Base-by-base conservation (phyloP, 352 stramenopile species). In the Pythium insidiosum region DNA sequence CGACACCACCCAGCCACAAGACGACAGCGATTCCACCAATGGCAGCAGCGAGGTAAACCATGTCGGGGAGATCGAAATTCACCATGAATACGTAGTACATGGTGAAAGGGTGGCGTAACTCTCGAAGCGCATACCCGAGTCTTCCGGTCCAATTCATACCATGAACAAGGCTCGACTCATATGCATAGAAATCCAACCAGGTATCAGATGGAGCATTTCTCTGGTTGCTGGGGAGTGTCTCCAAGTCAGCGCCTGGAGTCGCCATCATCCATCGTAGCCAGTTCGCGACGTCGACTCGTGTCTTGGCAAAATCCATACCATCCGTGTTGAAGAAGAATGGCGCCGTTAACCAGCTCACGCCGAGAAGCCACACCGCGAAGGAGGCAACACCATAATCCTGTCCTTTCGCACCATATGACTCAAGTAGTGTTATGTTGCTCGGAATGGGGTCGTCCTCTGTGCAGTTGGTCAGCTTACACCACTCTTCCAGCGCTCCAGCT, bases 271-370 rank as follows among this genome's bases (percentile, higher is more conserved):
- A 94, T 5, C 56, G 45, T 3, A 92, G 56, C 73, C 76, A 94
- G 56, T 94, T 73, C 4, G 52, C 65, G n/a, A 90, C 68, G 61
- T 94, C 83, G 12, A 86, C 80, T 28, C 66, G 70, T 2, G 77
- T 93, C 64, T 94, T 94, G 4, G 69, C 63, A 37, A 91, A 94
- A 43, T 94, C 83, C 41, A 94, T 64, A 2, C 80, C 79, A 41
- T 90, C 78, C 22, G 83, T 91, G 53, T 93, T 93, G 64, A 89
- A 93, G 41, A 94, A 68, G 54, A 94, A 93, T 4, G 83, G 83
- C 1, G 80, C 77, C 25, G 88, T 56, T 19, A 93, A 53, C 80
- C 80, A 94, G 38, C 71, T 88, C 9, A 66, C 61, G 6, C 78
- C 78, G 7, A 94, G 73, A 18, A 93, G 42, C 80, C 80, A 93